phyloP scores from a whole-genome alignment of 345 rosid species.

The Eucalyptus tenuipes region DNA sequence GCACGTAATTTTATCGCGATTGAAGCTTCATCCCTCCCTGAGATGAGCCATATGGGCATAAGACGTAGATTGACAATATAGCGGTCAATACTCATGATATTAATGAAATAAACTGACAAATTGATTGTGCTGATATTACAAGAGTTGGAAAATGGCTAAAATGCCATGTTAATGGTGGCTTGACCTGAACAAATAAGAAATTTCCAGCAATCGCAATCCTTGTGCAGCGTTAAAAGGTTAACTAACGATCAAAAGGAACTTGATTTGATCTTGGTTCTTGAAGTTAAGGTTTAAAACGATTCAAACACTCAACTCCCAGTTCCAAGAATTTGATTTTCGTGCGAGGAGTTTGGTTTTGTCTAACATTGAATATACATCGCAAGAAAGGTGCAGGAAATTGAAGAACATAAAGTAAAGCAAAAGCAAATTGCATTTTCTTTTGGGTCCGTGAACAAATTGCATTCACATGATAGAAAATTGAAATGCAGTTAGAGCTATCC shows the following conservation, averaged over 20 bases:
- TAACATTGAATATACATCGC: background rate
- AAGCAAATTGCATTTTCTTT: background rate
- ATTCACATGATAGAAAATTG: background rate
- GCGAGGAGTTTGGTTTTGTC: background rate
- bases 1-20: background rate
- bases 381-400: background rate
- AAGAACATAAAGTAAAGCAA: background rate
- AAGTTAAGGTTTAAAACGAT: background rate
- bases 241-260: background rate
- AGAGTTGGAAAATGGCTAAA: background rate
- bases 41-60: background rate
- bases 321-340: background rate
- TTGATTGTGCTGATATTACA: background rate
- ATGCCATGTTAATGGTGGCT: background rate
- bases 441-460: background rate
- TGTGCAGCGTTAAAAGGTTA: background rate
- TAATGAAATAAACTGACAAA: background rate
- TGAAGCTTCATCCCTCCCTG: background rate
- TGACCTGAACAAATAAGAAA: background rate
- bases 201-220: background rate
- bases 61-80: background rate
- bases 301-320: background rate
- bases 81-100: background rate
- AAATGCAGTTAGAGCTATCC: background rate
- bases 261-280: background rate